Evolutionary conservation across 2,329 filamentous ascomycete species (phyloP).

Genomic region (Drechslerella stenobrocha): DNA sequence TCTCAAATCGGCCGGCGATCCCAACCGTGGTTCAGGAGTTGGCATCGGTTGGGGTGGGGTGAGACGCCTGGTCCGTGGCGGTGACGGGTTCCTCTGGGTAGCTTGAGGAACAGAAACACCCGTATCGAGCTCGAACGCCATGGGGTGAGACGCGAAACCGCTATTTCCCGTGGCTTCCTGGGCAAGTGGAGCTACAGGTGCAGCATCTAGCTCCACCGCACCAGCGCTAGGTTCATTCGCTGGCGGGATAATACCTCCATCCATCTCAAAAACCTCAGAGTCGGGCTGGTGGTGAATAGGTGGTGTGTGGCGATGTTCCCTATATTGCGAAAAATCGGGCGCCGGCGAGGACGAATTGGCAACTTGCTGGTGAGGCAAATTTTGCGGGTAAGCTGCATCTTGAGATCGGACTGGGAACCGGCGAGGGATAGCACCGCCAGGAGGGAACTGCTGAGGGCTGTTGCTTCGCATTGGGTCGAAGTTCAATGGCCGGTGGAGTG

Average conservation of each 20-base stretch:
- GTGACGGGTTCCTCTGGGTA: conserved; percentile 11
- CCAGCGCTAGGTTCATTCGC: conserved; percentile 2
- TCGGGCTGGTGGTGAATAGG: conserved; percentile 45
- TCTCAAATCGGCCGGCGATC: conserved; percentile 3
- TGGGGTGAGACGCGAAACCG: conserved; percentile 25
- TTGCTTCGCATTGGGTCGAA: conserved; percentile 26
- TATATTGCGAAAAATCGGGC: conserved; percentile 30
- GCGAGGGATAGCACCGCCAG: conserved; percentile 11
- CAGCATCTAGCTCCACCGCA: conserved; percentile 23
- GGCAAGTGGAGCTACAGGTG: conserved; percentile 13
- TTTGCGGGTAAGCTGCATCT: conserved; percentile 20
- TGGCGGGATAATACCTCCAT: conserved; percentile 24
- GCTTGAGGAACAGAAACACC: conserved; percentile 15
- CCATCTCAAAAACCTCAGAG: conserved; percentile 44
- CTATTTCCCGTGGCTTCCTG: neutral
- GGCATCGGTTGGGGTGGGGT: conserved; percentile 29
- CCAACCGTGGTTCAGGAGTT: conserved; percentile 18
- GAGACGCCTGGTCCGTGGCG: conserved; percentile 19
- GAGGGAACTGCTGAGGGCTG: conserved; percentile 21
- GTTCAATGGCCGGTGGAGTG: conserved; percentile 14
- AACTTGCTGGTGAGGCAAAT: conserved; percentile 11
- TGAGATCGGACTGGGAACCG: conserved; percentile 37
- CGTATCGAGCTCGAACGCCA: conserved; percentile 45
- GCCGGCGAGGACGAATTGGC: conserved; percentile 20
- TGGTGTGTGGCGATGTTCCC: conserved; percentile 38